Percentiles rank a stretch among this genome's conserved stretches.
phyloP scores from a whole-genome alignment of 192 early-diverging fungal species.

The Bifiguratus adelaidae region DNA sequence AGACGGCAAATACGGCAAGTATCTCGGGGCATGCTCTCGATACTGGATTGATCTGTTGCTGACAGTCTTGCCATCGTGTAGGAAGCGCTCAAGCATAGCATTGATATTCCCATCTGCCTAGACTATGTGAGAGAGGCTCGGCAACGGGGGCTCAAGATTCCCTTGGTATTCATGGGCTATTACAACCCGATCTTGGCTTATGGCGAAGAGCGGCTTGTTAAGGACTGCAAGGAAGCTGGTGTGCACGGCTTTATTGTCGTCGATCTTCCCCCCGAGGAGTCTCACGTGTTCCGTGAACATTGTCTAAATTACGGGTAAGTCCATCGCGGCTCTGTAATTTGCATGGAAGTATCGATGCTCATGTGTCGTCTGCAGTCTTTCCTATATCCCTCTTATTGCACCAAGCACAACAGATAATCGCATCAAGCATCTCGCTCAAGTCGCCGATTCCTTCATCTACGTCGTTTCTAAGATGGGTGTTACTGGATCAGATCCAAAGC shows the following conservation, averaged over 20 bases:
- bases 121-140: slow-evolving; percentile 74
- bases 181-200: slow-evolving; percentile 96
- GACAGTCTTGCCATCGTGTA: too few species aligned
- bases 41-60: too few species aligned
- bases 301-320: slow-evolving; percentile 54
- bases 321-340: neutral
- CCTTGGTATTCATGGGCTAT: slow-evolving; percentile 98
- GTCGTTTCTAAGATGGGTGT: slow-evolving; percentile 91
- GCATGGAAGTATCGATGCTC: neutral
- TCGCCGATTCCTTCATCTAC: slow-evolving; percentile 93
- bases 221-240: slow-evolving; percentile 73
- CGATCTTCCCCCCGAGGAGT: slow-evolving; percentile 96
- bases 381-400: slow-evolving; percentile 46
- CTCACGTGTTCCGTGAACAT: slow-evolving; percentile 69
- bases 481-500: slow-evolving; percentile 80
- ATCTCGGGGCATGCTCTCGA: too few species aligned
- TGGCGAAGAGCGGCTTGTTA: slow-evolving; percentile 80
- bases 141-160: slow-evolving; percentile 69
- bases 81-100: slow-evolving; percentile 67
- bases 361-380: slow-evolving; percentile 8
- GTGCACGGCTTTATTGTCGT: slow-evolving; percentile 96
- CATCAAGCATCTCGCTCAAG: slow-evolving; percentile 60
- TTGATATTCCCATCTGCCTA: slow-evolving; percentile 76
- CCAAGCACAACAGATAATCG: slow-evolving; percentile 86
- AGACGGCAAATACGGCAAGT: slow-evolving; percentile 72